These are phyloP conservation scores for Nematodospora anomalae DNA, from an alignment of 1,139 yeast genomes.

Conservation along the genomic window DNA sequence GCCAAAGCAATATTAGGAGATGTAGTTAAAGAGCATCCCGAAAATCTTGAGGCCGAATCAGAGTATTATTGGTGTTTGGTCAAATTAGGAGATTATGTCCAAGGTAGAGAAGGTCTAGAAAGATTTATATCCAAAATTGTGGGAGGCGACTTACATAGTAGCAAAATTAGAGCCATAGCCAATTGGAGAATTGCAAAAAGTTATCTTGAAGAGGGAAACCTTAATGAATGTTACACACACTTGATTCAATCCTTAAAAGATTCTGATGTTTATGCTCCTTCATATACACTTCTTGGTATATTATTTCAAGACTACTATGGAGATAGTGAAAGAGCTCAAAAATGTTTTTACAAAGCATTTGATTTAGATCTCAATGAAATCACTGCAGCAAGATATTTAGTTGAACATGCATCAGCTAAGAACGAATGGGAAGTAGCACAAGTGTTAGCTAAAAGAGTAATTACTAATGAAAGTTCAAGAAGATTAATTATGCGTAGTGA, in stretches of 20 bases:
- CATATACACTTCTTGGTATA: conserved; percentile 78
- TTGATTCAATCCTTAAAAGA: conserved; percentile 65
- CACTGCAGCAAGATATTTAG: conserved; percentile 70
- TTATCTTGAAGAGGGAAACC: conserved; percentile 29
- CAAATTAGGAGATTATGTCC: conserved; percentile 47
- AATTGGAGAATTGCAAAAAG: conserved; percentile 77
- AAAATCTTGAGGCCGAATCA: conserved; percentile 58
- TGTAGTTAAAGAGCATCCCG: conserved; percentile 52
- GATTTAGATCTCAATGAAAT: conserved; percentile 80
- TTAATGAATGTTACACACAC: conserved; percentile 47
- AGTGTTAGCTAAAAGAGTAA: conserved; percentile 61
- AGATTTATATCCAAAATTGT: conserved; percentile 42
- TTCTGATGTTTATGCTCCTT: conserved; percentile 65
- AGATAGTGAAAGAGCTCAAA: conserved; percentile 71
- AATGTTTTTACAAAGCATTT: conserved; percentile 87
- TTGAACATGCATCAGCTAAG: conserved; percentile 60
- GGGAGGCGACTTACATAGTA: conserved; percentile 53
- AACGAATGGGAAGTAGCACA: conserved; percentile 88
- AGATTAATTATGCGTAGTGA: conserved; percentile 45
- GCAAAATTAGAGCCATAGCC: conserved; percentile 58
- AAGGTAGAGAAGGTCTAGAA: conserved; percentile 55
- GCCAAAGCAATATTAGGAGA: conserved; percentile 55
- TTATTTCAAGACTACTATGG: conserved; percentile 58
- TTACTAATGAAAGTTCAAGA: conserved; percentile 62
- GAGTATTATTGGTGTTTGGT: conserved; percentile 83